A percentile compares a stretch with the other conserved stretches of the same genome.
These are phyloP conservation scores for Byssothecium circinans DNA, from an alignment of 2,329 filamentous ascomycete genomes.

Conservation along the genomic window DNA sequence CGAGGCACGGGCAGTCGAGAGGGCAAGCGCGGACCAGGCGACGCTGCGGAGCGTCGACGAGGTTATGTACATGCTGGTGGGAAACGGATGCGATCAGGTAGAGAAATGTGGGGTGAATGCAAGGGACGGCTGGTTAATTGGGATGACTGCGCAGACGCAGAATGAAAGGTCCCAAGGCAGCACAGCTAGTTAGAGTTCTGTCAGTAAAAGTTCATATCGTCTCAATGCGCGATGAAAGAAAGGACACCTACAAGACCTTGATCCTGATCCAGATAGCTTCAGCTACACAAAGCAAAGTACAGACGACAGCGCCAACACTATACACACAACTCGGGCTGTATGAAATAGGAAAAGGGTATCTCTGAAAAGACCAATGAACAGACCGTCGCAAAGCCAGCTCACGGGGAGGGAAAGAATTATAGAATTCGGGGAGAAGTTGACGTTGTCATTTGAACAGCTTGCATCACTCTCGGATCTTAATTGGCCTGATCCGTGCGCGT, in stretches of 20 bases:
- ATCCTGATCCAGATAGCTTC: constrained; percentile 18
- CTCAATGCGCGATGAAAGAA: constrained; percentile 1
- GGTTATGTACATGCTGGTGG: constrained; percentile 36
- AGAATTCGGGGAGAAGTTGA: neutral
- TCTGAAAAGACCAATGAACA: constrained; percentile 18
- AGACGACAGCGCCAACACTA: constrained; percentile 16
- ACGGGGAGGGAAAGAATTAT: constrained; percentile 1
- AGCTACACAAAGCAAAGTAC: constrained; percentile 18
- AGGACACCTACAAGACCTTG: constrained; percentile 16
- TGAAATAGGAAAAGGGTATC: constrained; percentile 26
- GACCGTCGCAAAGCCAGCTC: constrained; percentile 26
- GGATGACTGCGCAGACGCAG: too few relatives aligned
- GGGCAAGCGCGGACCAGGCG: constrained; percentile 46
- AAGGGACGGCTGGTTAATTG: neutral
- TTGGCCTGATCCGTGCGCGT: constrained; percentile 35
- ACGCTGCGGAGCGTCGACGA: constrained; percentile 45
- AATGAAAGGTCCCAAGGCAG: neutral
- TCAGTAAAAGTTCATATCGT: neutral
- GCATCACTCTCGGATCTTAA: constrained; percentile 25
- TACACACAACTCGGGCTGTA: constrained; percentile 10
- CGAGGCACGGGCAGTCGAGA: constrained; percentile 61
- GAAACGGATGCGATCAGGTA: constrained; percentile 8
- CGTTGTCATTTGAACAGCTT: constrained; percentile 39
- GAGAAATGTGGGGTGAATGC: constrained; percentile 2
- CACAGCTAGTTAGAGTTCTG: neutral